Conservation (phyloP, 495 filamentous ascomycete species). For the Aspergillus sclerotiicarbonarius region DNA sequence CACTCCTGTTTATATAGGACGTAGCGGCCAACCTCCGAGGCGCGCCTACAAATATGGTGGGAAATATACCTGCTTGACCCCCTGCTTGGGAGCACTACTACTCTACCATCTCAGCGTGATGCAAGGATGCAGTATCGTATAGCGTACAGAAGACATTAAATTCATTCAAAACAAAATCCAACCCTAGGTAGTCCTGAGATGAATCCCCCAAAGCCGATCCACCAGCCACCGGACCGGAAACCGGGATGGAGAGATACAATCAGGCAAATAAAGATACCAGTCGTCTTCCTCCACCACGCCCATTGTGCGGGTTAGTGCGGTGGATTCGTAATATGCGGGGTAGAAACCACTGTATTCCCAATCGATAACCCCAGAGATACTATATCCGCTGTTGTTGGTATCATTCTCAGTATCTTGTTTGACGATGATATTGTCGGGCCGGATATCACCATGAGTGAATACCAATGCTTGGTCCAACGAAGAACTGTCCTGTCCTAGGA, state of each 20-base stretch:
- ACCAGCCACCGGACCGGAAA: slow-evolving; percentile 31
- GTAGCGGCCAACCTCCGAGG: too few species aligned
- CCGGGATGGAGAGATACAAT: slow-evolving; percentile 20
- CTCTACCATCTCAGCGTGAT: too few species aligned
- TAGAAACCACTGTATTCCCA: slow-evolving; percentile 40
- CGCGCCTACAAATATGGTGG: too few species aligned
- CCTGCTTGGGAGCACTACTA: too few species aligned
- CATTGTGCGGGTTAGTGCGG: slow-evolving; percentile 29
- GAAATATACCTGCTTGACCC: too few species aligned
- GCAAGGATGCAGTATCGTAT: too few species aligned
- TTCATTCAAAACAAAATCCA: too few species aligned
- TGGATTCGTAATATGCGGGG: slow-evolving; percentile 31
- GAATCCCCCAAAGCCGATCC: slow-evolving; percentile 20
- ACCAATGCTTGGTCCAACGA: slow-evolving; percentile 18
- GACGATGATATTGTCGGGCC: slow-evolving; percentile 41
- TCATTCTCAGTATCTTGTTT: slow-evolving; percentile 24
- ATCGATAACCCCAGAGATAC: slow-evolving; percentile 32
- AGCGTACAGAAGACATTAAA: too few species aligned
- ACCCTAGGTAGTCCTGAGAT: neutral
- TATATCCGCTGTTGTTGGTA: slow-evolving; percentile 15
- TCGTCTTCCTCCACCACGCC: slow-evolving; percentile 27
- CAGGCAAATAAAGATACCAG: slow-evolving; percentile 33
- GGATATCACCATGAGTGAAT: slow-evolving; percentile 42
- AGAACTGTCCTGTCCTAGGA: slow-evolving; percentile 14
- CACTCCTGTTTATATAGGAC: too few species aligned